Percentiles rank a stretch among this genome's conserved stretches.
phyloP scores from a whole-genome alignment of 176 grass and related monocot species.

The Oryza punctata region DNA sequence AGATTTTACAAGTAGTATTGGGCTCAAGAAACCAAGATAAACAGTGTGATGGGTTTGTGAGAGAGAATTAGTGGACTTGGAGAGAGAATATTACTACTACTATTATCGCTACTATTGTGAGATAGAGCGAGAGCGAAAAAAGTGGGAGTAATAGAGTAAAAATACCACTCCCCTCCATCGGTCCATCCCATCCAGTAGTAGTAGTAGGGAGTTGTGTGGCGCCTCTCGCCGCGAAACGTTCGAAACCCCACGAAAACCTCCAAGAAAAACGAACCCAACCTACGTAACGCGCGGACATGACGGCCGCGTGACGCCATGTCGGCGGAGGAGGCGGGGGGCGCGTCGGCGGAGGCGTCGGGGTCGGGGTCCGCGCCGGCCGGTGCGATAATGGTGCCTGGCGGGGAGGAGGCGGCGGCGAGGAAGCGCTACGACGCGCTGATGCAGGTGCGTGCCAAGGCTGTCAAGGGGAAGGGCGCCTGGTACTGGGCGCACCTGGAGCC shows the following conservation, averaged over 20 bases:
- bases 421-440: slow-evolving; percentile 62
- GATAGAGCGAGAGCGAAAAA: not conserved
- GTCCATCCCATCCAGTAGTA: not conserved
- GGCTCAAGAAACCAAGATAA: slow-evolving; percentile 21
- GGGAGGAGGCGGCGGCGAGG: slow-evolving; percentile 44
- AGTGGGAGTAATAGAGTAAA: not conserved
- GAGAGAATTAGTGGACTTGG: not conserved
- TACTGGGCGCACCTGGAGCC: slow-evolving; percentile 87
- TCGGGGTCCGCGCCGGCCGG: not conserved
- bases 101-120: not conserved
- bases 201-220: not conserved
- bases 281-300: slow-evolving; percentile 38
- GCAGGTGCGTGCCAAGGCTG: slow-evolving; percentile 67
- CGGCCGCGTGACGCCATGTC: slow-evolving; percentile 36
- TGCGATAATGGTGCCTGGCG: not conserved
- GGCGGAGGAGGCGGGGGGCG: slow-evolving; percentile 35
- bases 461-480: slow-evolving; percentile 84
- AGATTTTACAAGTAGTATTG: slow-evolving; percentile 11
- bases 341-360: slow-evolving; percentile 23
- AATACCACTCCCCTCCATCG: slow-evolving; percentile 6
- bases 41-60: not conserved
- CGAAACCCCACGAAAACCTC: not conserved
- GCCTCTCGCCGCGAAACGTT: slow-evolving; percentile 13
- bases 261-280: slow-evolving; percentile 40
- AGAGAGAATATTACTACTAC: not conserved